Evolutionary conservation across 1,284 basidiomycete genomes (phyloP).

Genomic region (Fomitopsis schrenkii): DNA sequence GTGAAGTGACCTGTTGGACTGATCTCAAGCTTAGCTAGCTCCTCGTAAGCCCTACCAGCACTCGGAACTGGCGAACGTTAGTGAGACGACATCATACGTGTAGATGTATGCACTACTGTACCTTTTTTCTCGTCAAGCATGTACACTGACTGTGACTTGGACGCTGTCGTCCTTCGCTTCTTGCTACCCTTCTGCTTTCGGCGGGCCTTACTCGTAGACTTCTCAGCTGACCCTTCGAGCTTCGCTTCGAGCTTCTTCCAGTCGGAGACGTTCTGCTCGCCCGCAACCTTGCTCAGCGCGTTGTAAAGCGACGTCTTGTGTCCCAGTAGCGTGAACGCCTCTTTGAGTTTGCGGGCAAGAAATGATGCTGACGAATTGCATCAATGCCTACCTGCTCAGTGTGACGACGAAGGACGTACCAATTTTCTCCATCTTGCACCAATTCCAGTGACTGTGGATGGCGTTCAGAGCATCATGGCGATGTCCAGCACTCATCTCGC

Average conservation of each 20-base stretch:
- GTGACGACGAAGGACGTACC: background rate
- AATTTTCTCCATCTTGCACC: background rate
- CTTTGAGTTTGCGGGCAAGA: background rate
- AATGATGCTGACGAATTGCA: background rate
- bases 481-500: background rate
- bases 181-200: background rate
- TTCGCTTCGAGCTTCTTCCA: background rate
- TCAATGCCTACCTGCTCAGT: background rate
- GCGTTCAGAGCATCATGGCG: background rate
- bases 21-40: background rate
- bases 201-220: no score
- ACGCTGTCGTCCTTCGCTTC: background rate
- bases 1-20: background rate
- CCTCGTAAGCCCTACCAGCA: background rate
- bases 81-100: no score
- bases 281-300: background rate
- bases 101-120: background rate
- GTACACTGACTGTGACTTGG: background rate
- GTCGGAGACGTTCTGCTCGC: background rate
- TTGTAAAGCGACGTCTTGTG: background rate
- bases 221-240: no score
- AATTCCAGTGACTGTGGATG: background rate
- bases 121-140: background rate
- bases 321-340: background rate
- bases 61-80: background rate